Conservation (phyloP, 805 yeast genomes). For the Candida ipomoeae region DNA sequence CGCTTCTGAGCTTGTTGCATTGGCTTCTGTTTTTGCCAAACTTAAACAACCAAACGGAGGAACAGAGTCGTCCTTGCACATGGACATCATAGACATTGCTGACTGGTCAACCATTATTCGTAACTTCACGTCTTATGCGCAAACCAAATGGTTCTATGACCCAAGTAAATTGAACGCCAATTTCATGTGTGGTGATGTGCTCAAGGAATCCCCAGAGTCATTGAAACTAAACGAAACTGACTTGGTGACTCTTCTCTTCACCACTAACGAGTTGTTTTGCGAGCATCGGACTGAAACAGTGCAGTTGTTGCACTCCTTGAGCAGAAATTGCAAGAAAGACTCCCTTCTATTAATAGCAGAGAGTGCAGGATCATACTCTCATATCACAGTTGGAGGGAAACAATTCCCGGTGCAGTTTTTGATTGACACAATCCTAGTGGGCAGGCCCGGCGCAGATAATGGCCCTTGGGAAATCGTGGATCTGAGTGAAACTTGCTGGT, state of each 20-base stretch:
- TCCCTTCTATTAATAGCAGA: slow-evolving; percentile 66
- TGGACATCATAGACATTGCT: slow-evolving; percentile 70
- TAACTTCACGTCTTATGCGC: slow-evolving; percentile 42
- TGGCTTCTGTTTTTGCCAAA: slow-evolving; percentile 54
- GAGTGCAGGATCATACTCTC: slow-evolving; percentile 87
- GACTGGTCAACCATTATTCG: slow-evolving; percentile 62
- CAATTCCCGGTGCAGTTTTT: slow-evolving; percentile 79
- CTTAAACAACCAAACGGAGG: slow-evolving; percentile 33
- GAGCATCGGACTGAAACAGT: slow-evolving; percentile 62
- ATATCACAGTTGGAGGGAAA: slow-evolving; percentile 70
- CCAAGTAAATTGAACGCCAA: slow-evolving; percentile 24
- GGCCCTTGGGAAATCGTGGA: slow-evolving; percentile 67
- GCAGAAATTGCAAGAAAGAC: slow-evolving; percentile 49
- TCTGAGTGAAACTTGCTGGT: slow-evolving; percentile 78
- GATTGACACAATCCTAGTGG: slow-evolving; percentile 66
- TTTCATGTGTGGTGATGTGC: slow-evolving; percentile 31
- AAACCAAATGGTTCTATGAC: slow-evolving; percentile 50
- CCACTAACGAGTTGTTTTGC: slow-evolving; percentile 81
- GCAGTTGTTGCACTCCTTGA: slow-evolving; percentile 34
- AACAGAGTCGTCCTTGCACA: slow-evolving; percentile 32
- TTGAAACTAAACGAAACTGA: slow-evolving; percentile 25
- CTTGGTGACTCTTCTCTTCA: slow-evolving; percentile 71
- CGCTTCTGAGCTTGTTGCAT: slow-evolving; percentile 69
- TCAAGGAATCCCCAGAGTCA: slow-evolving; percentile 16
- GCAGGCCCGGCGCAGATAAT: slow-evolving; percentile 34